Evolutionary conservation across 177 flowering plant species (phyloP).

Genomic region (Vitis hybrid): DNA sequence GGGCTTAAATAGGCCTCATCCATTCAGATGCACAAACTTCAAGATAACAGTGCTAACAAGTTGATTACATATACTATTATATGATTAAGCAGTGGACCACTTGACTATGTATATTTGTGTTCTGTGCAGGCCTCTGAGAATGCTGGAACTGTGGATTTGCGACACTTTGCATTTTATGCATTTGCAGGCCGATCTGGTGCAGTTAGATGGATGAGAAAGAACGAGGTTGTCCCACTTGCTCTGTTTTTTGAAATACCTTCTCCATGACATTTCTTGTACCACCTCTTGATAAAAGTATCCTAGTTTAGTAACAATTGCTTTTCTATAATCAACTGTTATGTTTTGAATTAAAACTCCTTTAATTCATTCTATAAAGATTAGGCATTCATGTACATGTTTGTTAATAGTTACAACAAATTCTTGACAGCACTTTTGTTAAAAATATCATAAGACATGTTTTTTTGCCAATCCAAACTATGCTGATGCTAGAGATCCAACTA

Average conservation of each 20-base stretch:
- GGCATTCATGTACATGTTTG: not conserved
- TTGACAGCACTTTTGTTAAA: too few relatives aligned
- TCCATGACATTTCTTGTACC: not conserved
- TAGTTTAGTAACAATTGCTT: not conserved
- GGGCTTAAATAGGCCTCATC: not conserved
- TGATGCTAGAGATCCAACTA: too few relatives aligned
- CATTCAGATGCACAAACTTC: not conserved
- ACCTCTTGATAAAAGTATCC: not conserved
- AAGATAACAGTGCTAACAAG: not conserved
- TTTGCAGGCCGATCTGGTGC: conserved; percentile 83
- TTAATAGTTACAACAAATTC: too few relatives aligned
- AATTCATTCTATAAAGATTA: not conserved
- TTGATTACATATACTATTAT: not conserved
- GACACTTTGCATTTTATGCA: conserved; percentile 94
- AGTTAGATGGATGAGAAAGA: conserved; percentile 77
- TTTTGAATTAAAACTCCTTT: not conserved
- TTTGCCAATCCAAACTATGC: too few relatives aligned
- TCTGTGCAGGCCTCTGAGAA: conserved; percentile 54
- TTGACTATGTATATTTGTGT: not conserved
- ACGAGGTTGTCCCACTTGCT: conserved; percentile 53
- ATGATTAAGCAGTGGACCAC: too few relatives aligned
- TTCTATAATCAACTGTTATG: not conserved
- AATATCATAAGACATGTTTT: too few relatives aligned
- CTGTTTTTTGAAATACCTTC: not conserved
- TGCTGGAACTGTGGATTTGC: conserved; percentile 67